Conservation (phyloP, 495 filamentous ascomycete species). For the Podospora fimiseda region DNA sequence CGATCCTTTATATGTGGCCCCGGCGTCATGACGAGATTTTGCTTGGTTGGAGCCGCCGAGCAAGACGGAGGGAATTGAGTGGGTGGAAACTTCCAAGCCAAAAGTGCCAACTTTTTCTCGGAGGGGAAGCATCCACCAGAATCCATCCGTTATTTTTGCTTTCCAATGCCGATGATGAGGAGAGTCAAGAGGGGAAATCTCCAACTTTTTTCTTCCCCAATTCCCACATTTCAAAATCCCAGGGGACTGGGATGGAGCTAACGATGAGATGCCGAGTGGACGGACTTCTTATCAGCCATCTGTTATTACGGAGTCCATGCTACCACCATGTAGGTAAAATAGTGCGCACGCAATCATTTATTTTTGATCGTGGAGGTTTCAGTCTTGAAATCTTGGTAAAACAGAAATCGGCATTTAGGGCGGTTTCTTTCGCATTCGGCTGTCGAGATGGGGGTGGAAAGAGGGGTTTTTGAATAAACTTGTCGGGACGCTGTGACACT, state of each 20-base stretch:
- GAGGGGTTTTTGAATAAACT: no score
- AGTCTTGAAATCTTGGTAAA: constrained; percentile 1
- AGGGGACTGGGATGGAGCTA: constrained; percentile 34
- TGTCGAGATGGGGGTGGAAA: background rate
- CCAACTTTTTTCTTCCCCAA: background rate
- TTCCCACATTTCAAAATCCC: constrained; percentile 25
- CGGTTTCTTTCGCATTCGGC: no score
- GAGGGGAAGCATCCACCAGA: background rate
- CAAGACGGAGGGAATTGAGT: background rate
- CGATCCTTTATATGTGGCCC: constrained; percentile 15
- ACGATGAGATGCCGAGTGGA: constrained; percentile 29
- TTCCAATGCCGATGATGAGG: constrained; percentile 2
- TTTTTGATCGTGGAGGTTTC: background rate
- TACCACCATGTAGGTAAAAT: constrained; percentile 1
- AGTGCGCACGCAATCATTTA: background rate
- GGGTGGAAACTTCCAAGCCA: constrained; percentile 5
- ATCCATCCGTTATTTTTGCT: background rate
- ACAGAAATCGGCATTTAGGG: background rate
- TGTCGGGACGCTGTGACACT: no score
- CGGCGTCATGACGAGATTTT: constrained; percentile 8
- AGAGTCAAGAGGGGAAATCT: no score
- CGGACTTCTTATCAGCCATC: constrained; percentile 24
- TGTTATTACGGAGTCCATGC: constrained; percentile 18
- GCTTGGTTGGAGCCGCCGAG: constrained; percentile 3
- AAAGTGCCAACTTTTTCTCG: no score